Evolutionary conservation across 305 asterid species (phyloP), one percentile per base, ranked within the genome.

Genomic region (Solanum hybrid): DNA sequence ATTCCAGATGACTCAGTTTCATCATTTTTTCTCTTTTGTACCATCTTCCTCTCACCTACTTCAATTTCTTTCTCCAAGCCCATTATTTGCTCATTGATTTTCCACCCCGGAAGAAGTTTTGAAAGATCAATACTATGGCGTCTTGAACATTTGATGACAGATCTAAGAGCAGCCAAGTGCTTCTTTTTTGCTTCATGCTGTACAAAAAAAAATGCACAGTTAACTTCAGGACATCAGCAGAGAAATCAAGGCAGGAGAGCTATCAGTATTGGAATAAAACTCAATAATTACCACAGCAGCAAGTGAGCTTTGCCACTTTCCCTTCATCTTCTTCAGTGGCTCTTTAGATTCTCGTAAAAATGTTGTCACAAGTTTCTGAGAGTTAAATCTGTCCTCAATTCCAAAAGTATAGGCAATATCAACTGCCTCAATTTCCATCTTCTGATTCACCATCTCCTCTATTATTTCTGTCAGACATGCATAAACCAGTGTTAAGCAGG

Each of bases 391-490:
- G 88, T 94, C 98, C 88, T 94, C 94, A 34, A 96, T 92, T 79
- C 95, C 98, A 87, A 95, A 95, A 89, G 95, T 93, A 88, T 91
- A 94, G 16, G 89, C 93, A 78, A 95, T 42, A 92, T 96, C 95
- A 92, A 94, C 97, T 36, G 98, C 98, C 60, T 94, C 95, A 88
- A 96, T 93, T 90, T 92, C 96, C 98, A 91, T 92, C 88, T 92
- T 94, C 36, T 91, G 91, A 92, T 93, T 94, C 69, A 94, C 71
- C 97, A 93, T 91, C 79, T 88, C 92, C 73, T 94, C 96, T 87
- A 95, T 91, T 80, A 93, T 89, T 42, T 94, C 99, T 97, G 95
- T 90, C 38, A 94, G 78, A 88, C 76, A 32, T 2, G 24, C 87
- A 51, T 1, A 84, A 46, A 31, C 38, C 69, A 82, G 72, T 42